These are phyloP conservation scores for Blakeslea trispora DNA, from an alignment of 371 early-diverging fungal genomes.

Conservation along the genomic window DNA sequence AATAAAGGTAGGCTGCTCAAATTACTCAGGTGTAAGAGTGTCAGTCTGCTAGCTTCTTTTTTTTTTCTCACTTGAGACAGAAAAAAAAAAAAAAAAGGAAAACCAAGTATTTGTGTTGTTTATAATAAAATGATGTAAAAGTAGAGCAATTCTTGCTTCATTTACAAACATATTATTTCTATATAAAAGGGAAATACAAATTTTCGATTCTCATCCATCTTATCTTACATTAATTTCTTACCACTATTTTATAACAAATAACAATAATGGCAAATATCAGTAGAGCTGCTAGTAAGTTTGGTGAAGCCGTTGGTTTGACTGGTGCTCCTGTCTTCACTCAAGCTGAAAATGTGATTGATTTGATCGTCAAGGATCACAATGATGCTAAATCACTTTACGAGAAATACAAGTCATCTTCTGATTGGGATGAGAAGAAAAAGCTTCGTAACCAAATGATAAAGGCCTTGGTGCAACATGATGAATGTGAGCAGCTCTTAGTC, in stretches of 20 bases:
- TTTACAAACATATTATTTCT: too few relatives aligned
- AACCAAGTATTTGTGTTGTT: too few relatives aligned
- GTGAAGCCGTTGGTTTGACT: constrained; percentile 11
- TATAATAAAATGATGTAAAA: too few relatives aligned
- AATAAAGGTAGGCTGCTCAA: too few relatives aligned
- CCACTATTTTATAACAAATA: not conserved
- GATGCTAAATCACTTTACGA: constrained; percentile 12
- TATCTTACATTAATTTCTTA: not conserved
- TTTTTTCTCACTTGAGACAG: too few relatives aligned
- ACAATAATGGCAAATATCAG: constrained; percentile 6
- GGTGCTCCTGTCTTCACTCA: constrained; percentile 15
- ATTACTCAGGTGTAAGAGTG: too few relatives aligned
- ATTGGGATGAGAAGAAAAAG: constrained; percentile 7
- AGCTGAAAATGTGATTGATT: constrained; percentile 9
- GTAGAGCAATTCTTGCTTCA: too few relatives aligned
- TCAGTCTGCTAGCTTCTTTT: too few relatives aligned
- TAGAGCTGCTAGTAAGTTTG: constrained; percentile 16
- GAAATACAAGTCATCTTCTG: constrained; percentile 1
- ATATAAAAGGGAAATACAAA: too few relatives aligned
- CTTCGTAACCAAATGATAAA: constrained; percentile 12
- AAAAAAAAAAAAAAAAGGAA: too few relatives aligned
- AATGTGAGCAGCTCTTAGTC: constrained; percentile 16
- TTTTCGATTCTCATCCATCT: not conserved
- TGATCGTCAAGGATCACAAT: constrained; percentile 10
- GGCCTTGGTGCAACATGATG: constrained; percentile 13